Base-by-base conservation (phyloP, 2,329 filamentous ascomycete species). In the Teratosphaeria pseudoeucalypti region DNA sequence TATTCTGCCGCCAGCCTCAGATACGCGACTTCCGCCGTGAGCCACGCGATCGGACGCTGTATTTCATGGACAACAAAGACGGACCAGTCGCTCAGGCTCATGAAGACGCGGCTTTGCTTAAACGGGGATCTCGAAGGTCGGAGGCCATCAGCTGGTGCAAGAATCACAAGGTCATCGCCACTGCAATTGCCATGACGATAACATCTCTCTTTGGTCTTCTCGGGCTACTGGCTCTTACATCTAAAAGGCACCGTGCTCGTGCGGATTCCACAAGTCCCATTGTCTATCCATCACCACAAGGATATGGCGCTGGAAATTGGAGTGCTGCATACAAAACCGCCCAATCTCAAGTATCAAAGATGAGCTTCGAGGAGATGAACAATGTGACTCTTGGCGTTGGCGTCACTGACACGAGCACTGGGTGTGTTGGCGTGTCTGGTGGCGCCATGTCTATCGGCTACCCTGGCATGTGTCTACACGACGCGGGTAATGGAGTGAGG, bases 401-500 rank as follows among this genome's bases (percentile, higher is more conserved):
- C 9, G 66, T 67, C 43, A 58, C 62, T 6, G 68, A 67, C 37
- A 61, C 61, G 11, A 61, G 66, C n/a, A 72, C 65, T 32, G 70
- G 72, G 19, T 76, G 73, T 61, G 68, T 71, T 32, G 74, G 74
- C 10, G 68, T 73, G 56, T 74, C 70, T 60, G 69, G 71, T 9
- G 66, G 68, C 16, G 69, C 72, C 23, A 66, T 66, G 5, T 66
- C 70, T 43, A 62, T 76, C 14, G 71, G 70, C 11, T 77, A 75
- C 59, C 72, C 73, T 5, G 74, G 74, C 4, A 57, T 78, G 26
- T 77, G 75, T 62, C 65, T 77, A 11, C 68, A 73, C 19, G 76
- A 78, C 66, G 74, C 72, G 6, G 73, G 71, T 1, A 73, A 75
- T 61, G 76, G 76, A 12, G 69, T 78, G 10, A 70, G 77, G n/a